phyloP scores from a whole-genome alignment of 345 rosid species.

The Lepidium aucheri region DNA sequence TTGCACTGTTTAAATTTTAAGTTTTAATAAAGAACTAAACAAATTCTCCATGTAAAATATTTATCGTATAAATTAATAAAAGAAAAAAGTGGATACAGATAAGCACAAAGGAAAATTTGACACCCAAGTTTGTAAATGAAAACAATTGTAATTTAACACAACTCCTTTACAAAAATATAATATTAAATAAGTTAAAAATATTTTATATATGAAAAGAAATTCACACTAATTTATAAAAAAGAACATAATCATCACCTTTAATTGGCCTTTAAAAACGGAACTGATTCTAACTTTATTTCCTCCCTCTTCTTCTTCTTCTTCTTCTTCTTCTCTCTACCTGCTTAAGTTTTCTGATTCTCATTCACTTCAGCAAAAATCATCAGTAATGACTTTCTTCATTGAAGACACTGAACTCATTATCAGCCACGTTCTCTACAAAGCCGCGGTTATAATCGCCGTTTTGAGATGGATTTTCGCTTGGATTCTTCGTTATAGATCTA shows the following conservation, averaged over 20 bases:
- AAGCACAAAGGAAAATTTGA: not conserved
- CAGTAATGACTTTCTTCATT: conserved; percentile 42
- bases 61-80: not conserved
- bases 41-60: not conserved
- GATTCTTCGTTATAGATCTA: conserved; percentile 35
- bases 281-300: not conserved
- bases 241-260: conserved; percentile 2
- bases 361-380: not conserved
- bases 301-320: not conserved
- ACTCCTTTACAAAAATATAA: too few species aligned
- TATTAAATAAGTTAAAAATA: not conserved
- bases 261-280: not conserved
- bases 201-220: not conserved
- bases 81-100: not conserved
- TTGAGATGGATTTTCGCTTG: conserved; percentile 58
- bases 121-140: not conserved
- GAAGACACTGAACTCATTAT: conserved; percentile 47
- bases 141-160: not conserved
- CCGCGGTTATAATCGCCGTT: conserved; percentile 55
- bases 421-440: conserved; percentile 55
- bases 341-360: too few species aligned
- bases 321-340: not conserved
- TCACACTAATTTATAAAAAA: not conserved
- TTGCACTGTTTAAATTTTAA: too few species aligned
- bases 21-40: too few species aligned